These are phyloP conservation scores for Oryza glaberrima DNA, from an alignment of 176 grass and related monocot genomes.

Conservation along the genomic window DNA sequence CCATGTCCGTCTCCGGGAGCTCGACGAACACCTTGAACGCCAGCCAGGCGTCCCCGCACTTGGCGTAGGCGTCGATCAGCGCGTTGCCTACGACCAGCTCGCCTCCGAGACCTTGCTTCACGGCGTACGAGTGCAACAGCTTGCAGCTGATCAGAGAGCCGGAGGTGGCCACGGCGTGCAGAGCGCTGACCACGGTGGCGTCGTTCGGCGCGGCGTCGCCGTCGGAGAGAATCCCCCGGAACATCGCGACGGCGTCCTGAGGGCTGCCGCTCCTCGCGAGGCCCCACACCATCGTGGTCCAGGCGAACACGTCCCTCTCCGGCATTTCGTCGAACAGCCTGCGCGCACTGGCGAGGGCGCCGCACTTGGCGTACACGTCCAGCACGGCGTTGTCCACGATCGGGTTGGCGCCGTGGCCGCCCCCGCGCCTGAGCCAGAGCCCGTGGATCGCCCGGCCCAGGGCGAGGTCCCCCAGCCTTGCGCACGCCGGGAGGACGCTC, in stretches of 20 bases:
- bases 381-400: slow-evolving; percentile 57
- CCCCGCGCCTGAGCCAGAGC: slow-evolving; percentile 43
- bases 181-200: slow-evolving; percentile 47
- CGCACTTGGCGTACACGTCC: slow-evolving; percentile 52
- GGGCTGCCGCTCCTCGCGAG: slow-evolving; percentile 36
- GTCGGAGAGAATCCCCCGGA: slow-evolving; percentile 34
- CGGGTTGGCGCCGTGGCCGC: slow-evolving; percentile 39
- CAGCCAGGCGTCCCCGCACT: slow-evolving; percentile 51
- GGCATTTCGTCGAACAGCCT: slow-evolving; percentile 62
- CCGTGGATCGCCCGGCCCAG: slow-evolving; percentile 47
- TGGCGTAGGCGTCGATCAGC: slow-evolving; percentile 55
- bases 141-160: slow-evolving; percentile 34
- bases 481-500: slow-evolving; percentile 60
- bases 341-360: slow-evolving; percentile 35
- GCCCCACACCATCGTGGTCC: slow-evolving; percentile 59
- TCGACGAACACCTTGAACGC: slow-evolving; percentile 50
- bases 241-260: slow-evolving; percentile 46
- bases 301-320: slow-evolving; percentile 42
- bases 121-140: slow-evolving; percentile 36
- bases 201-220: slow-evolving; percentile 36
- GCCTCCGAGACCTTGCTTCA: slow-evolving; percentile 36
- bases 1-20: slow-evolving; percentile 43
- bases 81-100: slow-evolving; percentile 51
- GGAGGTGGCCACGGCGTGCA: slow-evolving; percentile 42
- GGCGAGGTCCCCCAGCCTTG: slow-evolving; percentile 32